Evolutionary conservation across 139 green algal species (phyloP), one percentile per base, ranked within the genome.

Genomic region (Chara braunii): DNA sequence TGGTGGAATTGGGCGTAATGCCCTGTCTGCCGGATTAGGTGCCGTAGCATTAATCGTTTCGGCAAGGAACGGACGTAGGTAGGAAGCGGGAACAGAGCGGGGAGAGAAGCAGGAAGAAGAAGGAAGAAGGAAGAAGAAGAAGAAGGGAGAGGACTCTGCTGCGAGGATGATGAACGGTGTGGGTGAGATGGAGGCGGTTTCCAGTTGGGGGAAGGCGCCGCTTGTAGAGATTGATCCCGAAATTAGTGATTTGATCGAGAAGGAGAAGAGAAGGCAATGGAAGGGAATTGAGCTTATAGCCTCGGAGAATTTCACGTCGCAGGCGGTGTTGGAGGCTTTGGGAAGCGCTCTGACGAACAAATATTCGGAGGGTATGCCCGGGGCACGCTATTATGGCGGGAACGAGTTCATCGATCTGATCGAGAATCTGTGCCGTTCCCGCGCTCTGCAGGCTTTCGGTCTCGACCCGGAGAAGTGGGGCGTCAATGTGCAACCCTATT

Each of bases 291-390:
- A 98, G 85, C 87, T 98, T 12, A 98, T 98, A 62, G 92, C 92
- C 1, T 91, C 81, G 2, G 92, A 98, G 72, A 98, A 98, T 75
- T 98, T 98, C 76, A 97, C 92, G 0, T 92, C 82, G 5, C 43
- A 60, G 52, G 85, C 88, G 0, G 92, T 98, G 12, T 90, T 98
- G 82, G 89, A 98, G 77, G 88, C 81, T 4, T 80, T 98, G 48
- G 92, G 92, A 22, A 95, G 85, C n/a, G 88, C 81, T 75, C 74
- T 97, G 29, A 98, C 92, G 1, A 98, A 98, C 86, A 98, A 98
- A 76, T 98, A 98, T 80, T 90, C 78, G 18, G 92, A 98, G 76
- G 92, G 92, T 0, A 85, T 95, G 74, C 90, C 90, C 8, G 86
- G 86, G 2, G 89, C 90, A 0, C 77, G 92, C 1, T 98, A 98